Evolutionary conservation across 129 eudicot species (phyloP).

Genomic region (Scalesia atractyloides): DNA sequence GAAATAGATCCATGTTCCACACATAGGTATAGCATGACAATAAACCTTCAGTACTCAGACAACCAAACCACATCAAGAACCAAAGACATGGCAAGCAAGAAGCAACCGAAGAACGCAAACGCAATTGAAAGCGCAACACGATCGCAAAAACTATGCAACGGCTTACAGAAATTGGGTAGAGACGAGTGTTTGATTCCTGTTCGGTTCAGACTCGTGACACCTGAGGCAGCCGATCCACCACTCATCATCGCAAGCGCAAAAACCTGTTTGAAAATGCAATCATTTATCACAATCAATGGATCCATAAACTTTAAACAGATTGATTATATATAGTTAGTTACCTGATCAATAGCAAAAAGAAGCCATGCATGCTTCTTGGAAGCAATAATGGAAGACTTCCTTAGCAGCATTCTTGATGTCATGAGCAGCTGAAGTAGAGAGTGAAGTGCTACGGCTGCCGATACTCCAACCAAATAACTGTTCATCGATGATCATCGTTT

Average conservation of each 20-base stretch:
- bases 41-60: slow-evolving; percentile 34
- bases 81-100: slow-evolving; percentile 62
- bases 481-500: background rate
- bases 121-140: slow-evolving; percentile 75
- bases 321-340: slow-evolving; percentile 11
- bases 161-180: slow-evolving; percentile 86
- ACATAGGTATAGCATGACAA: background rate
- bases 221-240: slow-evolving; percentile 90
- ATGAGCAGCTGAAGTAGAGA: slow-evolving; percentile 70
- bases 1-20: background rate
- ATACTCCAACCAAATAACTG: slow-evolving; percentile 88
- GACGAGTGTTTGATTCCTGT: slow-evolving; percentile 82
- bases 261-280: slow-evolving; percentile 36
- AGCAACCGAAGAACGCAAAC: slow-evolving; percentile 71
- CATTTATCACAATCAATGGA: background rate
- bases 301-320: background rate
- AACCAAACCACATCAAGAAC: slow-evolving; percentile 80
- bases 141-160: slow-evolving; percentile 66
- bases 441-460: slow-evolving; percentile 72
- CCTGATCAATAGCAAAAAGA: slow-evolving; percentile 90
- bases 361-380: slow-evolving; percentile 88
- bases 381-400: slow-evolving; percentile 50
- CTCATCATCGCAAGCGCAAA: slow-evolving; percentile 84
- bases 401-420: slow-evolving; percentile 45
- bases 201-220: slow-evolving; percentile 79